These are phyloP conservation scores for Chaetothyriales sp. DNA, from an alignment of 2,329 filamentous ascomycete species.

Conservation along the genomic window DNA sequence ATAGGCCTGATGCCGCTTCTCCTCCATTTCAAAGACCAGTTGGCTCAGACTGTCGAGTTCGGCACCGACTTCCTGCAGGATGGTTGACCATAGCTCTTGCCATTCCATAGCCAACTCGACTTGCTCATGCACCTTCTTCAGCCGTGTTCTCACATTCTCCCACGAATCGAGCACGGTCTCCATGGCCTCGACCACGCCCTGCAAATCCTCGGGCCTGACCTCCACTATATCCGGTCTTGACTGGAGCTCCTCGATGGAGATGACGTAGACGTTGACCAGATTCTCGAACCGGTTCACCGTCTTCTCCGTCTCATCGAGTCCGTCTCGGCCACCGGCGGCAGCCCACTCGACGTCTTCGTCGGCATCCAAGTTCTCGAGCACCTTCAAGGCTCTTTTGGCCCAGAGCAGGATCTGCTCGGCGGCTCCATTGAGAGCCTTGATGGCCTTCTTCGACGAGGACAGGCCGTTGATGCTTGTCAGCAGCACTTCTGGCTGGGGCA, in stretches of 20 bases:
- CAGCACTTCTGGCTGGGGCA: constrained; percentile 73
- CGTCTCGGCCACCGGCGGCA: constrained; percentile 59
- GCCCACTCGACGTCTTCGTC: constrained; percentile 98
- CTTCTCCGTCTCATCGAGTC: constrained; percentile 43
- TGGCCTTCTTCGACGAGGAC: constrained; percentile 68
- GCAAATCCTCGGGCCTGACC: constrained; percentile 59
- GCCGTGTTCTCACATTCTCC: constrained; percentile 62
- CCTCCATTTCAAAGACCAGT: constrained; percentile 94
- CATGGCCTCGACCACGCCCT: constrained; percentile 71
- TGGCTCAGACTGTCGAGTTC: constrained; percentile 70
- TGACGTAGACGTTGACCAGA: constrained; percentile 81
- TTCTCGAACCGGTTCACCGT: constrained; percentile 75
- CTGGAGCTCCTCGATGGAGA: constrained; percentile 86
- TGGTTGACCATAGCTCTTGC: constrained; percentile 92
- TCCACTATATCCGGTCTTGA: constrained; percentile 58
- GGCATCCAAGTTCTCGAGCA: constrained; percentile 75
- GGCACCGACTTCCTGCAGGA: constrained; percentile 81
- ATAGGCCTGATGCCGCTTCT: constrained; percentile 68
- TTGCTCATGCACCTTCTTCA: constrained; percentile 72
- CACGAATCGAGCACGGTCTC: constrained; percentile 74
- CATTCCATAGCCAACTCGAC: constrained; percentile 98
- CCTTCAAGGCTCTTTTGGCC: constrained; percentile 84
- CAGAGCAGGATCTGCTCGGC: constrained; percentile 87
- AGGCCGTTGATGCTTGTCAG: constrained; percentile 75
- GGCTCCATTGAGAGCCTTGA: constrained; percentile 68